A percentile compares a stretch with the other conserved stretches of the same genome.
Evolutionary conservation across 73 alveolate genomes (phyloP).

Genomic region (Paraurostyla sp.): DNA sequence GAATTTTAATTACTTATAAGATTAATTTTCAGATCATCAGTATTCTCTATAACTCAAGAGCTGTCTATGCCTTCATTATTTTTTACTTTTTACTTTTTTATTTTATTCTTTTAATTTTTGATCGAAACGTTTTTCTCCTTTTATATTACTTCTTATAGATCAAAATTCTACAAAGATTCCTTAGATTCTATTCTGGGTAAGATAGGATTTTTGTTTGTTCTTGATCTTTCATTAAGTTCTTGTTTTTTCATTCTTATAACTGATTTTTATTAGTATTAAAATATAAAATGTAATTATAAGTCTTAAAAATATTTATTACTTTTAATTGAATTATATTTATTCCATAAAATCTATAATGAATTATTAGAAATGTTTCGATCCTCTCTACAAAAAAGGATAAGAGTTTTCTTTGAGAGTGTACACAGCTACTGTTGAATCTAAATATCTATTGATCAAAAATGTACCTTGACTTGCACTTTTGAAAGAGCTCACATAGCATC

Average conservation of each 20-base stretch:
- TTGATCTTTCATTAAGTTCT: background rate
- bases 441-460: conserved; percentile 21
- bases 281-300: background rate
- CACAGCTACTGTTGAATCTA: background rate
- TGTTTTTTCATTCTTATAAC: background rate
- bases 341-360: too few species aligned
- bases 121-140: background rate
- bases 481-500: background rate
- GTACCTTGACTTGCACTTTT: background rate
- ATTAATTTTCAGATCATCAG: background rate
- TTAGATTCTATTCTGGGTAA: background rate
- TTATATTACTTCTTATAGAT: background rate
- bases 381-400: conserved; percentile 4
- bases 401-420: conserved; percentile 25
- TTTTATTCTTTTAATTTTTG: background rate
- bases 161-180: background rate
- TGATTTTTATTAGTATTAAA: background rate
- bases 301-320: too few species aligned
- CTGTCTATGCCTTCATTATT: background rate
- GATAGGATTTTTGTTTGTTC: background rate
- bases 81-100: background rate
- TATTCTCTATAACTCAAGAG: background rate
- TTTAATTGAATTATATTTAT: too few species aligned
- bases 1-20: background rate
- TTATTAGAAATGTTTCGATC: too few species aligned